phyloP scores from a whole-genome alignment of 257 asterid genomes.

The Solanum phureja region DNA sequence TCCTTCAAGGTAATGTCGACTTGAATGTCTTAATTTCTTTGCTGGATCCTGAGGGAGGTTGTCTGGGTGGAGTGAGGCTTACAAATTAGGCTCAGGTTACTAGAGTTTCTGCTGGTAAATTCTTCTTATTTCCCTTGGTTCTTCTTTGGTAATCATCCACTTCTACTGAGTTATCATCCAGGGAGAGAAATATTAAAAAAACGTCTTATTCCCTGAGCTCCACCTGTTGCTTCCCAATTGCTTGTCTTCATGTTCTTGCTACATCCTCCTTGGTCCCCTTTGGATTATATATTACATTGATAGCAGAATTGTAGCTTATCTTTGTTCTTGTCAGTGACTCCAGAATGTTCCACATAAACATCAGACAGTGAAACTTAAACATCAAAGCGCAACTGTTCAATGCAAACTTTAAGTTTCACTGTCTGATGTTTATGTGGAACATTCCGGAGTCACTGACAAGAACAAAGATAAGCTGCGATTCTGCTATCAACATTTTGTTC shows the following conservation, averaged over 20 bases:
- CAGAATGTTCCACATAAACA: background rate
- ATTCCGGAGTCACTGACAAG: background rate
- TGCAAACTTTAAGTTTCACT: background rate
- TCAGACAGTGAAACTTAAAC: background rate
- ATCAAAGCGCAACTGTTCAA: background rate
- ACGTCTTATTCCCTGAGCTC: background rate
- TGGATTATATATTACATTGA: background rate
- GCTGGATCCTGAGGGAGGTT: background rate
- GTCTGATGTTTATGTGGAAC: background rate
- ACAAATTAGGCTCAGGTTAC: background rate
- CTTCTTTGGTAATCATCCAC: background rate
- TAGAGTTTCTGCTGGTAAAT: background rate
- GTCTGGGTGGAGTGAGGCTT: background rate
- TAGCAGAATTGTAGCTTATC: background rate
- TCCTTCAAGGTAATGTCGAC: conserved; percentile 71
- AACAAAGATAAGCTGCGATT: background rate
- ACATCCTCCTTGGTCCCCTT: background rate
- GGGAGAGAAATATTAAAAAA: background rate
- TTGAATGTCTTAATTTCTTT: background rate
- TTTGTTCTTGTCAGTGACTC: background rate
- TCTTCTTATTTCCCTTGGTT: background rate
- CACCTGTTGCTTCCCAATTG: background rate
- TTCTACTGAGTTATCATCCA: background rate
- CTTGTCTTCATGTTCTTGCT: background rate
- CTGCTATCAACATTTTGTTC: background rate